Percentiles rank a stretch among this genome's conserved stretches.
These are phyloP conservation scores for Apiospora aurea DNA, from an alignment of 2,329 filamentous ascomycete species.

Conservation along the genomic window DNA sequence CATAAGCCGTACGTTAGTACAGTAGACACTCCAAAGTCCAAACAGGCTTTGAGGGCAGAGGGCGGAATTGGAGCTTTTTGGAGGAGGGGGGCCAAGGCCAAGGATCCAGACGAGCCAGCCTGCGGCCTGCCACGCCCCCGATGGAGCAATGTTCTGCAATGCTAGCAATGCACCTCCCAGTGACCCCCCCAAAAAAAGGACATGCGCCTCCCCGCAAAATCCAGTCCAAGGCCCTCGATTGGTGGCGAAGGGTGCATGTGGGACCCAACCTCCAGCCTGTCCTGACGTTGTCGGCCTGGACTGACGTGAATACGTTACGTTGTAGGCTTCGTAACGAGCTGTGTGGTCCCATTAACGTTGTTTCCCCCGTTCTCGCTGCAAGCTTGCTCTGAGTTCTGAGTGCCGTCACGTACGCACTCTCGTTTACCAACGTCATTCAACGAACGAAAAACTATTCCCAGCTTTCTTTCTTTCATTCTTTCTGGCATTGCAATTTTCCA, in stretches of 20 bases:
- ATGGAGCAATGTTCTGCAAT: constrained; percentile 4
- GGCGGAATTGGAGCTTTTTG: background rate
- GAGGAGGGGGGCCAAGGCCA: background rate
- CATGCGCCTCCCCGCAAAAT: constrained; percentile 2
- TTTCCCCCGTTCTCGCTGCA: background rate
- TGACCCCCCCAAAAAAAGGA: background rate
- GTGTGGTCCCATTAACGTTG: background rate
- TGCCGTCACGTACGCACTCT: background rate
- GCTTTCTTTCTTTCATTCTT: background rate
- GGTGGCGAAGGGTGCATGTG: constrained; percentile 9
- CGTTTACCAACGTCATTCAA: background rate
- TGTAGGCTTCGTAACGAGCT: constrained; percentile 14
- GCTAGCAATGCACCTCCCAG: background rate
- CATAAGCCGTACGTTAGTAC: background rate
- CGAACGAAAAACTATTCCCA: too few relatives aligned
- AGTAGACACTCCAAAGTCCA: background rate
- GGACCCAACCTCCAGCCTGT: background rate
- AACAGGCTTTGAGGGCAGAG: background rate
- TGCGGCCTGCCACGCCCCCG: background rate
- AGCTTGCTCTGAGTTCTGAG: background rate
- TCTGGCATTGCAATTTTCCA: background rate
- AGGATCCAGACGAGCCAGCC: background rate
- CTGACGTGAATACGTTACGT: constrained; percentile 18
- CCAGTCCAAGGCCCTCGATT: background rate
- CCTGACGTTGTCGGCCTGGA: constrained; percentile 6